These are phyloP conservation scores for Pleurotus salmoneostramineus DNA, from an alignment of 768 basidiomycete species.

Conservation along the genomic window DNA sequence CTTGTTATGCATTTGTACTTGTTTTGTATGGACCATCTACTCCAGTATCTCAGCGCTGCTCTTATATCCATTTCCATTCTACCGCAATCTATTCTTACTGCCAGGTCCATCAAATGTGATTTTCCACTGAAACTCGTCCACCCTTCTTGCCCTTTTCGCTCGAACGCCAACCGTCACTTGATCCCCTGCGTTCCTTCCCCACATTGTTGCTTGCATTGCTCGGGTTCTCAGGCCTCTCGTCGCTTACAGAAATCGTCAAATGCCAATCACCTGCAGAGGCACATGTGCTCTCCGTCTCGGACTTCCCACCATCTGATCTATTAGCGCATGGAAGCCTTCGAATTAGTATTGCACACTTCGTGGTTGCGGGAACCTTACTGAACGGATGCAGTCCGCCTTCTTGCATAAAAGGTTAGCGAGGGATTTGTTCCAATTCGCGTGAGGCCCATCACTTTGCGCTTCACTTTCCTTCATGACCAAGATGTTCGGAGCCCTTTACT, in stretches of 20 bases:
- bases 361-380: not conserved
- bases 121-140: not conserved
- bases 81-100: not conserved
- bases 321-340: conserved; percentile 2
- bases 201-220: not conserved
- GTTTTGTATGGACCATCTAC: not conserved
- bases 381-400: not conserved
- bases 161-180: not conserved
- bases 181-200: not conserved
- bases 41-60: not conserved
- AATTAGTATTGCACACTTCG: not conserved
- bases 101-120: not conserved
- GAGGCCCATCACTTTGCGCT: not conserved
- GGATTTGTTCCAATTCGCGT: not conserved
- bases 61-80: not conserved
- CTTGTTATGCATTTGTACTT: not conserved
- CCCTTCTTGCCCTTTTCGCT: not conserved
- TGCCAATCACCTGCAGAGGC: not conserved
- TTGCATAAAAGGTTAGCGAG: not conserved
- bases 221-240: not conserved
- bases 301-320: conserved; percentile 4
- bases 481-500: conserved; percentile 15
- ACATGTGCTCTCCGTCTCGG: not conserved
- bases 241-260: not conserved
- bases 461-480: not conserved